phyloP scores from a whole-genome alignment of 352 stramenopile genomes.

The Pythium sukuiense region DNA sequence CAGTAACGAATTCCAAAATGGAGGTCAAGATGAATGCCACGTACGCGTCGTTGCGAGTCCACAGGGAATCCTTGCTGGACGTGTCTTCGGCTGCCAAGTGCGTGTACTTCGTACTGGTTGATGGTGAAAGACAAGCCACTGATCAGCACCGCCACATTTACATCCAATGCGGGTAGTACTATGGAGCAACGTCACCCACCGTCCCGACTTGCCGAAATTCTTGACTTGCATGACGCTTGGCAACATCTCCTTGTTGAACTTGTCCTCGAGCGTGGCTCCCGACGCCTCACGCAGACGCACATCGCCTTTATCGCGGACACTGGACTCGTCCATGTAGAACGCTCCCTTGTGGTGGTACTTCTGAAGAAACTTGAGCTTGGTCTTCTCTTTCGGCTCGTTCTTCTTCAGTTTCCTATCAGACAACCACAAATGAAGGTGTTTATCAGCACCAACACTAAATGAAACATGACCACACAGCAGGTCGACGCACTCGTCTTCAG shows the following conservation, averaged over 20 bases:
- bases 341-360: slow-evolving; percentile 99
- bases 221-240: slow-evolving; percentile 97
- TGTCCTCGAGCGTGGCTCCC: slow-evolving; percentile 91
- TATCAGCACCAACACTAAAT: background rate
- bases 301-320: slow-evolving; percentile 85
- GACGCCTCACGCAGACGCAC: slow-evolving; percentile 90
- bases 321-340: slow-evolving; percentile 97
- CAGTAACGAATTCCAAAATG: no score
- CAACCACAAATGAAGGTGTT: background rate
- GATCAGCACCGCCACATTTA: background rate
- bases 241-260: slow-evolving; percentile 93
- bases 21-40: background rate
- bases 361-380: slow-evolving; percentile 95
- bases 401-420: slow-evolving; percentile 74
- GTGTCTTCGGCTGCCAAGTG: slow-evolving; percentile 98
- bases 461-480: background rate
- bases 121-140: background rate
- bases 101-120: slow-evolving; percentile 94
- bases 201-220: slow-evolving; percentile 96
- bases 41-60: slow-evolving; percentile 66
- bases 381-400: slow-evolving; percentile 77
- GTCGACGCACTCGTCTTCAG: slow-evolving; percentile 85
- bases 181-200: slow-evolving; percentile 38
- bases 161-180: background rate
- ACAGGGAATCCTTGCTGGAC: slow-evolving; percentile 74